phyloP scores from a whole-genome alignment of 805 yeast genomes.

The Candida namnaoensis region DNA sequence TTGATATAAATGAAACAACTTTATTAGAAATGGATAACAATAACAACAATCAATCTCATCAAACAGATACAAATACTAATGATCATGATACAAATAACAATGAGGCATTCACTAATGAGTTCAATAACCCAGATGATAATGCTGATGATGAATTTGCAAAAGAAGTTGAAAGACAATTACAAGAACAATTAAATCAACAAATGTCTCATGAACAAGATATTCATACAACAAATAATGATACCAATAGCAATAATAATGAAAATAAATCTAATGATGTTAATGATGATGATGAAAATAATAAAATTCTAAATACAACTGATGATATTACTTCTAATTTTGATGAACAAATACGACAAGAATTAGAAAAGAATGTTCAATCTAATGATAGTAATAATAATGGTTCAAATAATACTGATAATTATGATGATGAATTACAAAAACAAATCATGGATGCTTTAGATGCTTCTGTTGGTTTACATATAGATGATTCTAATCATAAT shows the following conservation, averaged over 20 bases:
- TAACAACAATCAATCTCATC: background rate
- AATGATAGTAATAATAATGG: background rate
- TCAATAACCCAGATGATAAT: constrained; percentile 1
- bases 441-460: constrained; percentile 12
- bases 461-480: background rate
- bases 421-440: constrained; percentile 8
- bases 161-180: constrained; percentile 17
- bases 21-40: too few species aligned
- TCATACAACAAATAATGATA: background rate
- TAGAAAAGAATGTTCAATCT: background rate
- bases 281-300: background rate
- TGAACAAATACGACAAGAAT: constrained; percentile 4
- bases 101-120: background rate
- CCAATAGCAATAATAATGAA: background rate
- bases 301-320: too few species aligned
- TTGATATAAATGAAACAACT: too few species aligned
- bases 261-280: too few species aligned
- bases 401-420: constrained; percentile 1
- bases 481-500: too few species aligned
- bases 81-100: background rate
- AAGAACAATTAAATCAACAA: constrained; percentile 9
- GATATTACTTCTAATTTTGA: background rate
- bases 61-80: background rate
- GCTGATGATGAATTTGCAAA: constrained; percentile 19
- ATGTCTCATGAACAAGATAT: background rate